Conservation (phyloP, 768 basidiomycete species). For the Kwoniella pini region DNA sequence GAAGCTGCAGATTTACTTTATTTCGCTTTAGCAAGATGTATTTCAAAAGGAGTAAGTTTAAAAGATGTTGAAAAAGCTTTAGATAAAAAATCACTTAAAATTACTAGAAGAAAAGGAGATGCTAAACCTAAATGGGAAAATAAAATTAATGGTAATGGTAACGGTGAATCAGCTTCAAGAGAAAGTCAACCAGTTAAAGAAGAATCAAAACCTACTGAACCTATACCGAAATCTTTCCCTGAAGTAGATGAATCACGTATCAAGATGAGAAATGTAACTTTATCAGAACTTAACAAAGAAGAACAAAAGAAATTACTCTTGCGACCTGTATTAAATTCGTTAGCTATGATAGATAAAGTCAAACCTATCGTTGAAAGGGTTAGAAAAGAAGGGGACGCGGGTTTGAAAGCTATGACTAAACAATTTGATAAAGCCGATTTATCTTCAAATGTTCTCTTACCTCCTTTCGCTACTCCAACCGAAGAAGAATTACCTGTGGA, state of each 20-base stretch:
- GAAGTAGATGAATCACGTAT: constrained; percentile 57
- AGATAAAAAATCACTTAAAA: constrained; percentile 79
- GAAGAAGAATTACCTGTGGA: constrained; percentile 54
- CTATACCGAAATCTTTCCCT: constrained; percentile 48
- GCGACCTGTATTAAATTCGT: constrained; percentile 81
- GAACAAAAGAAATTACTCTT: constrained; percentile 72
- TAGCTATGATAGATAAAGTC: constrained; percentile 89
- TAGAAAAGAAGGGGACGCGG: constrained; percentile 76
- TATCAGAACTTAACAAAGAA: constrained; percentile 57
- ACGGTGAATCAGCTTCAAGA: constrained; percentile 20
- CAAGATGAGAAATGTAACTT: constrained; percentile 72
- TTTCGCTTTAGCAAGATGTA: constrained; percentile 83
- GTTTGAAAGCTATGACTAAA: constrained; percentile 82
- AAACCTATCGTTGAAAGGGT: constrained; percentile 91
- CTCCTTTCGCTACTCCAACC: constrained; percentile 71
- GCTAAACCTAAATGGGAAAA: constrained; percentile 76
- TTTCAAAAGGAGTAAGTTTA: constrained; percentile 76
- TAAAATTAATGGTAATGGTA: constrained; percentile 55
- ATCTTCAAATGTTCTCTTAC: constrained; percentile 67
- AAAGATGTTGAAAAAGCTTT: constrained; percentile 80
- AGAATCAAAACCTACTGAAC: constrained; percentile 47
- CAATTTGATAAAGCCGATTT: constrained; percentile 87
- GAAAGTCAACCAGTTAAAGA: constrained; percentile 23
- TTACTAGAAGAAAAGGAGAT: constrained; percentile 83
- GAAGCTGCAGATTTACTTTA: constrained; percentile 95